Evolutionary conservation across 2,329 filamentous ascomycete species (phyloP), one percentile per base, ranked within the genome.

Genomic region (Venturia aucupariae): DNA sequence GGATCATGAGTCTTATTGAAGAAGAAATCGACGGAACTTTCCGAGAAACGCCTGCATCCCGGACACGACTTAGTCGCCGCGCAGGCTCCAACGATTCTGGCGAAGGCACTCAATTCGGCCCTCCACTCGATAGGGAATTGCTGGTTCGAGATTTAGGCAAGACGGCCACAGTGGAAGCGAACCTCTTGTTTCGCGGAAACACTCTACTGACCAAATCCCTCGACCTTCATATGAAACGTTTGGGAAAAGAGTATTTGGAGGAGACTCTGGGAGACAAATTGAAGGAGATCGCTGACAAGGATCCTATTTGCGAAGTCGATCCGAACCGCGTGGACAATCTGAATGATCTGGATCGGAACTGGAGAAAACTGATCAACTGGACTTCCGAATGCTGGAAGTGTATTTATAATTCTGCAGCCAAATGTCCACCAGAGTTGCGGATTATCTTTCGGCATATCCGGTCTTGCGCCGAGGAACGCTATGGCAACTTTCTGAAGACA

Each of bases 21-120:
- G 93, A 97, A 72, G 94, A 99, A 75, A 97, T 99, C 65, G 94
- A 97, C 71, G 93, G 93, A 0, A 87, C 94, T 22, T 86, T 91
- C 64, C 95, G 88, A 72, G 92, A 96, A 69, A 86, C 86, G 17
- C 85, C 88, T 0, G 84, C 88, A 67, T 90, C 78, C 67, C 74
- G 84, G 44, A 72, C 86, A 61, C 82, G 89, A 3, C 92, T 90
- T 75, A 89, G 84, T 74, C 87, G 80, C 81, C 89, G 82, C 73
- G 86, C 80, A 41, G 87, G 85, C 64, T 90, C 88, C 1, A 87
- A 85, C 68, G 83, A 86, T 65, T 76, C 76, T 7, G 77, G 75
- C 35, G 75, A 72, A 32, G 70, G 66, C 22, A 66, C 51, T n/a
- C 51, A 60, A 19, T 63, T 46, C 19, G 62, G 63, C 13, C 54